Evolutionary conservation across 768 basidiomycete genomes (phyloP).

Genomic region (Chalciporus pseudorubinellus): DNA sequence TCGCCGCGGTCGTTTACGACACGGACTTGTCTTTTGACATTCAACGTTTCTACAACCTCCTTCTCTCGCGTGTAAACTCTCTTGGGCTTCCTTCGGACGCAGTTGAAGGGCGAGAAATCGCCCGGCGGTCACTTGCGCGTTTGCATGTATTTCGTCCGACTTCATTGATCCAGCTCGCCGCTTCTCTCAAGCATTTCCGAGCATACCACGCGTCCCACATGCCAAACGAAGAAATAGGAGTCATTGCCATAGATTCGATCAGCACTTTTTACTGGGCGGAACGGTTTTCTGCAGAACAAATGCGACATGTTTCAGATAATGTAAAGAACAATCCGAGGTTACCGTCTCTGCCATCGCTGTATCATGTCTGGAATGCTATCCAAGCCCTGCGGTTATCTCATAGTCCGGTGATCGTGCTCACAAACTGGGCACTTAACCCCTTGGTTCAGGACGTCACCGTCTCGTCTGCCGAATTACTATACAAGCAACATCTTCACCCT

Average conservation of each 20-base stretch:
- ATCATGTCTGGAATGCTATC: conserved; percentile 48
- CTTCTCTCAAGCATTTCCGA: conserved; percentile 58
- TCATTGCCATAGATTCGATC: conserved; percentile 74
- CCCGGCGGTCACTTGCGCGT: conserved; percentile 43
- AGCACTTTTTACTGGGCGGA: conserved; percentile 80
- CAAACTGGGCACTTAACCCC: conserved; percentile 58
- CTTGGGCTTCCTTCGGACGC: conserved; percentile 23
- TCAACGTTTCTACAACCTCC: conserved; percentile 49
- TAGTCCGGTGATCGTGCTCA: conserved; percentile 50
- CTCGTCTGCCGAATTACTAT: conserved; percentile 31
- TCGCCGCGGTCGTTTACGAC: conserved; percentile 68
- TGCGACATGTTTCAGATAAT: conserved; percentile 27
- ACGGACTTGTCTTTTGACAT: conserved; percentile 66
- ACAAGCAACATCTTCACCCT: conserved; percentile 52
- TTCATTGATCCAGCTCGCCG: conserved; percentile 67
- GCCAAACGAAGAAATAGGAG: conserved; percentile 53
- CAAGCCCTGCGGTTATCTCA: conserved; percentile 48
- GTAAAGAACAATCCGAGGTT: neutral
- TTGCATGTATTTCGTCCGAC: conserved; percentile 70
- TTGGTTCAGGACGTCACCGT: conserved; percentile 12
- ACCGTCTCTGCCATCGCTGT: conserved; percentile 34
- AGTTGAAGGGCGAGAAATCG: conserved; percentile 27
- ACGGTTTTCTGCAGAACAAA: conserved; percentile 59
- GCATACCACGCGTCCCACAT: conserved; percentile 49
- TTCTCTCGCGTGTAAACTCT: conserved; percentile 44